phyloP scores from a whole-genome alignment of 2,329 filamentous ascomycete species.

The Endocalyx cinctus region DNA sequence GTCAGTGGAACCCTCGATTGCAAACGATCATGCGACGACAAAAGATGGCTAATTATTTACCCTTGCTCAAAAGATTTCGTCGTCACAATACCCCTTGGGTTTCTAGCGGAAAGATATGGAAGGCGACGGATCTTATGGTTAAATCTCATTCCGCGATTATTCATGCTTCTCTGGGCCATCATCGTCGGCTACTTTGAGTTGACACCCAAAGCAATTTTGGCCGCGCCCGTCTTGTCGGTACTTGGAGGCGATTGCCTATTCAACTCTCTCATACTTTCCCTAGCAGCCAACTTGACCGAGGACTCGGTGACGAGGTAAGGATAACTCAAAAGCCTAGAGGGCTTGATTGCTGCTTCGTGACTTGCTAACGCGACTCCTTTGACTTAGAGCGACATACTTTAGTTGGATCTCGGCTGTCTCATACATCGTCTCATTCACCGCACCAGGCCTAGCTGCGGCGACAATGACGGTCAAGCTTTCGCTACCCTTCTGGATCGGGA shows the following conservation, averaged over 20 bases:
- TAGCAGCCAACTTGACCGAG: constrained; percentile 39
- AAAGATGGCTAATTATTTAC: constrained; percentile 5
- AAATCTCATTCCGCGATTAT: constrained; percentile 38
- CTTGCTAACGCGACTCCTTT: not conserved
- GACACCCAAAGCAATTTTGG: constrained; percentile 34
- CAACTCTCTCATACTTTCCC: constrained; percentile 43
- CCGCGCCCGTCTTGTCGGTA: constrained; percentile 37
- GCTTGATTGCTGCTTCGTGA: not conserved
- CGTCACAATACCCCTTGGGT: constrained; percentile 45
- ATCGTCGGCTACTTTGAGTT: constrained; percentile 35
- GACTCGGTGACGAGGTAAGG: constrained; percentile 35
- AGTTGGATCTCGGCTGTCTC: constrained; percentile 46
- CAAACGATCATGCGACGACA: not conserved
- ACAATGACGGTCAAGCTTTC: constrained; percentile 40
- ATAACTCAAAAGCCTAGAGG: too few relatives aligned
- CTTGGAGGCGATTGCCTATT: constrained; percentile 48
- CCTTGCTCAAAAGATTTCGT: constrained; percentile 46
- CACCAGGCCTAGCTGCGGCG: constrained; percentile 40
- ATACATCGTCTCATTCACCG: constrained; percentile 41
- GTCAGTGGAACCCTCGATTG: constrained; percentile 21
- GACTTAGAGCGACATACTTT: constrained; percentile 41
- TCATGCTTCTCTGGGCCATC: constrained; percentile 36
- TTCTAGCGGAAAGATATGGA: constrained; percentile 39
- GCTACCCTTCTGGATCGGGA: constrained; percentile 40
- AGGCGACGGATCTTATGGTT: constrained; percentile 35